Percentiles rank a stretch among this genome's conserved stretches.
Conservation (phyloP, 306 rosid species). For the Gynostemma pentaphyllum region DNA sequence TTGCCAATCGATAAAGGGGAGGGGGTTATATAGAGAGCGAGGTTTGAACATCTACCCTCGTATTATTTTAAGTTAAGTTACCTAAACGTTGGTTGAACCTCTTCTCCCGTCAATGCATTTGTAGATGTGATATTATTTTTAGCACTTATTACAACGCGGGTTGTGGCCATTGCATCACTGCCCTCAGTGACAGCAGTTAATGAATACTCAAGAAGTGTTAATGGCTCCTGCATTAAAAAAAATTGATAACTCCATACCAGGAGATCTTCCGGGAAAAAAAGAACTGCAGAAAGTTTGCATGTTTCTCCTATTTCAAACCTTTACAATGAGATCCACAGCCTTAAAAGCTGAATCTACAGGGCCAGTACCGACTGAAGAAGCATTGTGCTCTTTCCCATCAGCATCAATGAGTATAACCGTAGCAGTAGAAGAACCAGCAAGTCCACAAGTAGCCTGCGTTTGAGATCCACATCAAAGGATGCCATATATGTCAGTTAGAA, state of each 20-base stretch:
- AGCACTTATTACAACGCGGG: conserved; percentile 59
- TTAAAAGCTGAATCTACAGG: conserved; percentile 94
- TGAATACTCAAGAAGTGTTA: conserved; percentile 67
- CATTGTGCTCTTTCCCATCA: too few species aligned
- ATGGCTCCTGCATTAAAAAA: conserved; percentile 47
- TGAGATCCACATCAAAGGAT: too few species aligned
- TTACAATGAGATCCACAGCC: too few species aligned
- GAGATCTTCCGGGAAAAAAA: too few species aligned
- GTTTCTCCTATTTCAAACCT: too few species aligned
- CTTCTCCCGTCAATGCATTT: conserved; percentile 42
- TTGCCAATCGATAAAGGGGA: too few species aligned
- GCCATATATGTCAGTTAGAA: too few species aligned
- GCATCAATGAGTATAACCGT: conserved; percentile 61
- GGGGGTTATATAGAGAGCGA: too few species aligned
- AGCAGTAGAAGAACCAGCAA: conserved; percentile 71
- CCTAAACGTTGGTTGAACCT: conserved; percentile 58
- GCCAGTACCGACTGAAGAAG: conserved; percentile 90
- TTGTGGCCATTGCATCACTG: conserved; percentile 85
- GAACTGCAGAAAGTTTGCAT: too few species aligned
- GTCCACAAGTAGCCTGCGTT: conserved; percentile 78
- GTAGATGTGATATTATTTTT: conserved; percentile 25
- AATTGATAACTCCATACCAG: background rate
- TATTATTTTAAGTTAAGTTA: conserved; percentile 12
- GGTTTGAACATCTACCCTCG: too few species aligned
- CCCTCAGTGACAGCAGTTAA: conserved; percentile 80